Evolutionary conservation across 148 eudicot species (phyloP).

Genomic region (Rhododendron griersonianum): DNA sequence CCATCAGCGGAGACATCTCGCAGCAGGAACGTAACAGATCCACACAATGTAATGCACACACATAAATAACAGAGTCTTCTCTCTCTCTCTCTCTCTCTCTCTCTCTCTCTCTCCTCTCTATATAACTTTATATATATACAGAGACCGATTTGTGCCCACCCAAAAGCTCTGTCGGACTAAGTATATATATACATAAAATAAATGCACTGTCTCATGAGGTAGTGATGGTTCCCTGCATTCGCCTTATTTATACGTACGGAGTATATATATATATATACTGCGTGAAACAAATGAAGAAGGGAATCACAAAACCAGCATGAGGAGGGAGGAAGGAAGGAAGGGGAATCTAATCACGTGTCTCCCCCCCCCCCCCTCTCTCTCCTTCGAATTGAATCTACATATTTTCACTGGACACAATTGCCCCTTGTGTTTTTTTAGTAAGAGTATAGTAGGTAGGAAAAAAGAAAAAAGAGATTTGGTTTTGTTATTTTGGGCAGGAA

Average conservation of each 20-base stretch:
- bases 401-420: background rate
- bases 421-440: background rate
- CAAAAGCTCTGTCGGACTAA: background rate
- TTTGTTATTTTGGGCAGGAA: background rate
- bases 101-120: background rate
- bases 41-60: background rate
- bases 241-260: background rate
- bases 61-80: background rate
- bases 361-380: too few relatives aligned
- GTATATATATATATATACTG: too few relatives aligned
- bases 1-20: background rate
- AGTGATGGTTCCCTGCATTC: background rate
- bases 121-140: background rate
- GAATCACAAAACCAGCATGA: background rate
- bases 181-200: background rate
- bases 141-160: background rate
- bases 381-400: background rate
- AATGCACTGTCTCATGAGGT: background rate
- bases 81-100: background rate
- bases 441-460: background rate
- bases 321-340: background rate
- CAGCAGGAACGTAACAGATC: conserved; percentile 7
- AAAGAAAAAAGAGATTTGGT: background rate
- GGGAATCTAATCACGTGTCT: conserved; percentile 19
- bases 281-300: background rate